Evolutionary conservation across 345 rosid species (phyloP).

Genomic region (Moringa oleifera): DNA sequence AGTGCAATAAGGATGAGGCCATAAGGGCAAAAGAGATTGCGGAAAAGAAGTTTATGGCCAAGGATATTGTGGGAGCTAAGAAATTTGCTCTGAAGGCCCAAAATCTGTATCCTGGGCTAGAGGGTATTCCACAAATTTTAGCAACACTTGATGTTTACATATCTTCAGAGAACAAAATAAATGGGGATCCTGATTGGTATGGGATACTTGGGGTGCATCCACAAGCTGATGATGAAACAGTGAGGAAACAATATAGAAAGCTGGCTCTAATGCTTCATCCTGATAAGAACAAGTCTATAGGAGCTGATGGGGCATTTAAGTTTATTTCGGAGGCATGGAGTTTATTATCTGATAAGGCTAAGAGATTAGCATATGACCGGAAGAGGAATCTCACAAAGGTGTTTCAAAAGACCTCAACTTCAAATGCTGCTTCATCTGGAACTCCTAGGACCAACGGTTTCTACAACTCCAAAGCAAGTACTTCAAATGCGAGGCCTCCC

Average conservation of each 20-base stretch:
- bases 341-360: conserved; percentile 57
- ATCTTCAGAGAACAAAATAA: conserved; percentile 41
- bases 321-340: conserved; percentile 65
- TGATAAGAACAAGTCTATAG: conserved; percentile 55
- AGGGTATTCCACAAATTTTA: conserved; percentile 52
- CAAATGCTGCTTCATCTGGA: conserved; percentile 24
- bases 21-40: conserved; percentile 61
- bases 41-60: conserved; percentile 47
- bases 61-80: conserved; percentile 51
- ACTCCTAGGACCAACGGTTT: conserved; percentile 32
- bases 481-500: conserved; percentile 27
- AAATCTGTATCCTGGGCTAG: conserved; percentile 50
- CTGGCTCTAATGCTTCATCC: conserved; percentile 66
- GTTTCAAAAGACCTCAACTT: conserved; percentile 35
- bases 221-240: conserved; percentile 43
- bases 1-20: conserved; percentile 69
- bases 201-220: conserved; percentile 48
- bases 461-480: conserved; percentile 31
- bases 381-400: conserved; percentile 30
- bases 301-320: conserved; percentile 74
- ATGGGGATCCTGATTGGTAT: conserved; percentile 52
- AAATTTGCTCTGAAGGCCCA: conserved; percentile 71
- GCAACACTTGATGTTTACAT: conserved; percentile 45
- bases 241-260: conserved; percentile 59
- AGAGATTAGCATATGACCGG: conserved; percentile 53